Conservation (phyloP, 2,329 filamentous ascomycete species). For the Colletotrichum sansevieriae region DNA sequence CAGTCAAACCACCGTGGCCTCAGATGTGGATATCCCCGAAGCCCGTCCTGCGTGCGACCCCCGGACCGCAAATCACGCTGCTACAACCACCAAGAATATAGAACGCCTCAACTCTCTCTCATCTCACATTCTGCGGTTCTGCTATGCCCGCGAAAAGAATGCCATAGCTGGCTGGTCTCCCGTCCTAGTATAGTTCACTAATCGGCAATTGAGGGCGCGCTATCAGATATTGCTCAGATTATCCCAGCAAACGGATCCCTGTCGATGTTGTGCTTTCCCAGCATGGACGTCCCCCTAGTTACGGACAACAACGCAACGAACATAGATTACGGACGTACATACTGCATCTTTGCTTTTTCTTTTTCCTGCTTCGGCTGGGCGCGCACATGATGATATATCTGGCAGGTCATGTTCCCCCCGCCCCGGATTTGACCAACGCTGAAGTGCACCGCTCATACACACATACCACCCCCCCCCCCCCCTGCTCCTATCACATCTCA, state of each 20-base stretch:
- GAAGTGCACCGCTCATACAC: not conserved
- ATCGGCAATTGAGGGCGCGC: slow-evolving; percentile 31
- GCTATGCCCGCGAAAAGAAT: not conserved
- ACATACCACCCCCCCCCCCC: not conserved
- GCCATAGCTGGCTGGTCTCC: not conserved
- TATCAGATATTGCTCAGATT: slow-evolving; percentile 36
- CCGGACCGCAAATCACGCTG: too few relatives aligned
- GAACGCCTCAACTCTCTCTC: not conserved
- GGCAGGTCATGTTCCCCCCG: slow-evolving; percentile 17
- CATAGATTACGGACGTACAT: not conserved
- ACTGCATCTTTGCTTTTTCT: slow-evolving; percentile 20
- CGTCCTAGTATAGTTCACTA: slow-evolving; percentile 29
- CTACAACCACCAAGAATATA: not conserved
- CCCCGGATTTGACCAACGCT: not conserved
- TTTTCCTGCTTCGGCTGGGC: slow-evolving; percentile 6
- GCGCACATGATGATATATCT: slow-evolving; percentile 25
- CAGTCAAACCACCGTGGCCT: slow-evolving; percentile 18
- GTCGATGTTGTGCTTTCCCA: slow-evolving; percentile 9
- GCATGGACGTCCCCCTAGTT: not conserved
- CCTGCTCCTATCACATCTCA: slow-evolving; percentile 29
- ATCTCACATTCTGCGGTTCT: slow-evolving; percentile 12
- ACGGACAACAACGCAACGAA: not conserved
- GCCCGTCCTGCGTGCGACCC: too few relatives aligned
- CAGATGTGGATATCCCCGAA: slow-evolving; percentile 7
- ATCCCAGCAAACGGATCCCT: slow-evolving; percentile 13